A percentile compares a stretch with the other conserved stretches of the same genome.
phyloP scores from a whole-genome alignment of 2,329 filamentous ascomycete species.

The Dothideomycetidae sp. region DNA sequence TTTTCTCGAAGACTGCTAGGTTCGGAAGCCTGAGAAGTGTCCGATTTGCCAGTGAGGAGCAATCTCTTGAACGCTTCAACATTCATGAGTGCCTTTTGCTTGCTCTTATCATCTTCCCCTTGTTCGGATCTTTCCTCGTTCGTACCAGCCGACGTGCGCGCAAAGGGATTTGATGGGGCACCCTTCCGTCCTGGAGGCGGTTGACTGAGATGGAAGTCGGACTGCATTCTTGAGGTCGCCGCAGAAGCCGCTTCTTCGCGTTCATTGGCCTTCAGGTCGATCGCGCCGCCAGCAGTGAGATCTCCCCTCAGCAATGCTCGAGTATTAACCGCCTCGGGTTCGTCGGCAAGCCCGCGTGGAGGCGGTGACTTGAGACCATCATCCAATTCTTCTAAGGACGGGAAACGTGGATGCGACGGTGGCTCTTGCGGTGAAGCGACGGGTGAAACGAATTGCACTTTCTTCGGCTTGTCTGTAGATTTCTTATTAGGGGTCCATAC shows the following conservation, averaged over 20 bases:
- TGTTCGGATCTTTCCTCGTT: constrained; percentile 13
- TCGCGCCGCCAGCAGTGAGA: constrained; percentile 6
- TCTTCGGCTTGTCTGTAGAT: constrained; percentile 6
- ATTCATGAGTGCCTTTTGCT: constrained; percentile 37
- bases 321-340: constrained; percentile 7
- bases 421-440: constrained; percentile 8
- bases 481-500: too few relatives aligned
- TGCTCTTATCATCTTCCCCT: background rate
- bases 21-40: constrained; percentile 13
- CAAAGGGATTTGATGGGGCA: constrained; percentile 23
- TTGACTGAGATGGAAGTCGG: background rate
- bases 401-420: constrained; percentile 6
- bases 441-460: constrained; percentile 9
- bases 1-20: constrained; percentile 17
- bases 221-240: constrained; percentile 1
- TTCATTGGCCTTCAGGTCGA: constrained; percentile 5
- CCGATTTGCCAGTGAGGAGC: constrained; percentile 53
- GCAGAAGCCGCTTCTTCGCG: constrained; percentile 2
- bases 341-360: constrained; percentile 1
- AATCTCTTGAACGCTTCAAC: constrained; percentile 64
- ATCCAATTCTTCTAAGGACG: constrained; percentile 9
- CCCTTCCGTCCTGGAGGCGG: constrained; percentile 4
- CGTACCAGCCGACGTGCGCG: constrained; percentile 19
- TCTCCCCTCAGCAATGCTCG: constrained; percentile 5
- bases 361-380: constrained; percentile 7